phyloP scores from a whole-genome alignment of 1,284 basidiomycete species.

The Marasmius oreades region DNA sequence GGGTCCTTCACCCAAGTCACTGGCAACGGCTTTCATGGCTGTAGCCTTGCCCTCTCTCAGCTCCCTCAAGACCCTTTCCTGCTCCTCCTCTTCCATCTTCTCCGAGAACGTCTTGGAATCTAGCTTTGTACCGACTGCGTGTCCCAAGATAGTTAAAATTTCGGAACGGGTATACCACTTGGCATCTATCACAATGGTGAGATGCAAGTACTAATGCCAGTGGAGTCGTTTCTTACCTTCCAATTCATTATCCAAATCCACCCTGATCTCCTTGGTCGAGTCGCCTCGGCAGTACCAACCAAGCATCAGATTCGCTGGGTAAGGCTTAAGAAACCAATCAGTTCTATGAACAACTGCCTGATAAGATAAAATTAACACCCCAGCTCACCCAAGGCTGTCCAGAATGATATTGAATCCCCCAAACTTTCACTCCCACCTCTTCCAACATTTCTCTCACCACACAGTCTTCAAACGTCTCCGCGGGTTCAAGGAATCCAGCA shows the following conservation, averaged over 20 bases:
- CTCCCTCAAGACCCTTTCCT: neutral
- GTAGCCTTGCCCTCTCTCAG: conserved; percentile 8
- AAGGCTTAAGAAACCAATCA: conserved; percentile 52
- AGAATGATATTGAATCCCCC: conserved; percentile 85
- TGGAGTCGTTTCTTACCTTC: conserved; percentile 52
- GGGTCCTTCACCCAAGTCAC: conserved; percentile 30
- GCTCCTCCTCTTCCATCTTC: conserved; percentile 17
- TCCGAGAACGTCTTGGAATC: conserved; percentile 58
- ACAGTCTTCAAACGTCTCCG: conserved; percentile 94
- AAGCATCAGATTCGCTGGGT: conserved; percentile 88
- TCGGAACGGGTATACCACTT: conserved; percentile 83
- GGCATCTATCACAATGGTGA: conserved; percentile 57
- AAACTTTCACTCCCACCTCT: conserved; percentile 87
- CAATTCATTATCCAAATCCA: conserved; percentile 96
- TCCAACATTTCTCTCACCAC: conserved; percentile 93
- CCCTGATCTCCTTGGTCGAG: conserved; percentile 68
- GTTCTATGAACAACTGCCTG: neutral
- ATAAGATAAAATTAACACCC: conserved; percentile 1
- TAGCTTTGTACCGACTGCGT: conserved; percentile 53
- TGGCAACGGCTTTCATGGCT: conserved; percentile 13
- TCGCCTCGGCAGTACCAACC: conserved; percentile 84
- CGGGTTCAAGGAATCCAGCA: conserved; percentile 90
- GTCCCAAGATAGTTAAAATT: conserved; percentile 46
- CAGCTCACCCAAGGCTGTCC: conserved; percentile 74
- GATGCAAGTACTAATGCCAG: neutral